phyloP scores from a whole-genome alignment of 768 basidiomycete genomes.

The Cystobasidium ongulense region DNA sequence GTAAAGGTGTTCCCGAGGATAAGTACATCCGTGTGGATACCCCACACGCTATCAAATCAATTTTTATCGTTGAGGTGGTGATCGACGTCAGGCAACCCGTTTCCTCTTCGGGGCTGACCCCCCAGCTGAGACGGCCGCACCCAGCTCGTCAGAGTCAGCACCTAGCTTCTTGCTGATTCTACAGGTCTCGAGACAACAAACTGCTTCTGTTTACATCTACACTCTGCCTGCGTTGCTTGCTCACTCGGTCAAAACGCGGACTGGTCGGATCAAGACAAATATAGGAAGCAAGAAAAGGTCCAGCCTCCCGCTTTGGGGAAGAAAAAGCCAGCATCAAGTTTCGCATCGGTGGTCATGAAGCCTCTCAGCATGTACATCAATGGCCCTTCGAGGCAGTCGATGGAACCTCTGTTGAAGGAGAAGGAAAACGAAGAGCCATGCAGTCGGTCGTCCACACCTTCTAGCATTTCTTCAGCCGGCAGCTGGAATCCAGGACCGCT shows the following conservation, averaged over 20 bases:
- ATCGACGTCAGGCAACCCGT: background rate
- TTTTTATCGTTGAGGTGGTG: constrained; percentile 3
- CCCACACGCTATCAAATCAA: background rate
- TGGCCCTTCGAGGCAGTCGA: background rate
- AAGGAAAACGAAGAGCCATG: background rate
- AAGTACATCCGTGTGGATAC: background rate
- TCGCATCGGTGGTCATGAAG: background rate
- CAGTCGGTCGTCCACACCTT: background rate
- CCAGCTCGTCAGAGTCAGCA: background rate
- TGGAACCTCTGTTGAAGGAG: background rate
- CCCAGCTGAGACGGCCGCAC: background rate
- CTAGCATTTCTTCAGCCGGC: background rate
- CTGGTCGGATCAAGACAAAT: background rate
- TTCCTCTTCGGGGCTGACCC: background rate
- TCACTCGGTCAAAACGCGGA: too few relatives aligned
- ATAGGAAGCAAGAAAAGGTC: background rate
- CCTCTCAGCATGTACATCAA: background rate
- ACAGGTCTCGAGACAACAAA: background rate
- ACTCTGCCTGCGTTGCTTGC: too few relatives aligned
- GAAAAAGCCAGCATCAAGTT: background rate
- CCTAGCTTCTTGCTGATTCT: background rate
- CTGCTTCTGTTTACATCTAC: too few relatives aligned
- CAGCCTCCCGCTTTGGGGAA: background rate
- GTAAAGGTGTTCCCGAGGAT: background rate
- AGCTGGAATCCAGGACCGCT: background rate